These are phyloP conservation scores for Alternaria burnsii DNA, from an alignment of 2,329 filamentous ascomycete genomes.

Conservation along the genomic window DNA sequence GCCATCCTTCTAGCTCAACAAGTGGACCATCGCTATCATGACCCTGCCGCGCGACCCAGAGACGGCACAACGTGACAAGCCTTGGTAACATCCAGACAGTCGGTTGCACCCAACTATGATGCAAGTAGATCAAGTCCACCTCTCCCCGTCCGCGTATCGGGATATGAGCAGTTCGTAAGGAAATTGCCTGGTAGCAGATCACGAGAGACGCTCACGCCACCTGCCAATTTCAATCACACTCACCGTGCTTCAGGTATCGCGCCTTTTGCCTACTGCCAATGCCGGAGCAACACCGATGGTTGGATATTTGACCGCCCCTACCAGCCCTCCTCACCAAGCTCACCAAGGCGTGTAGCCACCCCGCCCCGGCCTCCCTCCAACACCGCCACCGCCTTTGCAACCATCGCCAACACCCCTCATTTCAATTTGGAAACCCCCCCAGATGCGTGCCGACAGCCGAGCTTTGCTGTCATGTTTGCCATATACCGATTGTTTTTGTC, in stretches of 20 bases:
- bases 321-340: too few species aligned
- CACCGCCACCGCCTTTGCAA: not conserved
- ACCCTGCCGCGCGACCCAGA: conserved; percentile 10
- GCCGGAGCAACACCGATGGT: not conserved
- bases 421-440: conserved; percentile 23
- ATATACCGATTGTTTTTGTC: conserved; percentile 29
- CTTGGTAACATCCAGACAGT: conserved; percentile 23
- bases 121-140: not conserved
- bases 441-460: conserved; percentile 31
- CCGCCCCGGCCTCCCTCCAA: not conserved
- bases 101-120: conserved; percentile 16
- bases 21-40: not conserved
- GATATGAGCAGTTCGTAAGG: conserved; percentile 13
- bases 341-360: not conserved
- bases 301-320: conserved; percentile 7
- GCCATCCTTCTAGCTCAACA: conserved; percentile 1
- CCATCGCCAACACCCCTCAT: not conserved
- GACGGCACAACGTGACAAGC: conserved; percentile 18
- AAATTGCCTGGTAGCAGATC: conserved; percentile 12
- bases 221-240: conserved; percentile 3
- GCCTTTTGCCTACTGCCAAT: conserved; percentile 4
- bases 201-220: conserved; percentile 1
- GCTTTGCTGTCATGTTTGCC: conserved; percentile 31
- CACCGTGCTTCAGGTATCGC: not conserved
- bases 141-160: not conserved